Evolutionary conservation across 768 basidiomycete species (phyloP), one percentile per base, ranked within the genome.

Genomic region (Tulasnella sp.): DNA sequence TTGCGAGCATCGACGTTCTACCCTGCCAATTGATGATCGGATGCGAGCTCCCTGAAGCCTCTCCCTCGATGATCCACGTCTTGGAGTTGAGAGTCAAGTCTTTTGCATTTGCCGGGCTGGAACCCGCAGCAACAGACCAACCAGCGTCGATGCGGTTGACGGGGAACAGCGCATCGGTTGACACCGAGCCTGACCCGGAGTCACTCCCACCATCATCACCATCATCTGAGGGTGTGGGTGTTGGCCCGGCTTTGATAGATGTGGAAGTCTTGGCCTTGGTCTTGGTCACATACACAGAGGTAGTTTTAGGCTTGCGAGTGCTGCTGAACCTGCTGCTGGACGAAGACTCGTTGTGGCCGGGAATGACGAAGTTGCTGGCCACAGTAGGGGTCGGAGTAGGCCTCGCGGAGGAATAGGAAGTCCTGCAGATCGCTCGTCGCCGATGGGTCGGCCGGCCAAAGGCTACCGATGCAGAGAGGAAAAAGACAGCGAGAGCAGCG

Each of bases 11-110:
- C 15, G 59, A 59, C 19, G 32, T 42, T 67, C 73, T 75, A 62
- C 78, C 79, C 60, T 78, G 75, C 9, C 73, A 73, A 36, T 65
- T 59, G 57, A 69, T 69, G 65, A 74, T 75, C 51, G 66, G 67
- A 61, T 76, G 75, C 9, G 71, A 49, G 4, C 78, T 68, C 15
- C 63, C 62, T 0, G 52, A 63, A 29, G 77, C 65, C 15, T 71
- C 63, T 27, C 72, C 68, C n/a, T 64, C 68, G n/a, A 73, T 73
- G 14, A 70, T 64, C 63, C 79, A 69, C 3, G 77, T 75, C 35
- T 55, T 59, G 62, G 77, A 76, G n/a, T 70, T 68, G 40, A 79
- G 31, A 25, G 72, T 59, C 19, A 75, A 65, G 5, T 73, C 62
- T 17, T 68, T 65, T 14, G 62, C 45, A 11, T 69, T 65, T 19